Base-by-base conservation (phyloP, 2,329 filamentous ascomycete genomes). In the Fusarium virguliforme region DNA sequence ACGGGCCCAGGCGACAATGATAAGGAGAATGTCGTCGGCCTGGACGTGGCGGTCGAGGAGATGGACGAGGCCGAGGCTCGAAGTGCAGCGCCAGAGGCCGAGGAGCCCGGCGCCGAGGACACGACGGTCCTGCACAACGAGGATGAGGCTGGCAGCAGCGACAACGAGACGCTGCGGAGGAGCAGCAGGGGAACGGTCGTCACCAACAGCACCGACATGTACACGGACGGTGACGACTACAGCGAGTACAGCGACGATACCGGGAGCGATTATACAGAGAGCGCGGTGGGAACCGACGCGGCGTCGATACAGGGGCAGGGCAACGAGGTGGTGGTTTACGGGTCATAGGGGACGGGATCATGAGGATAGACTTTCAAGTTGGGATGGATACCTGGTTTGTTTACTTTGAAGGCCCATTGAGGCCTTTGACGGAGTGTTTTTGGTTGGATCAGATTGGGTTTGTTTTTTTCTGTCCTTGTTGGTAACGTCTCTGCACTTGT, bases 1-100 rank as follows among this genome's bases (percentile, higher is more conserved):
- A 88, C 87, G 76, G 81, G 80, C 2, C 86, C 87, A 57, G 87
- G 85, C 4, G 85, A 87, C 26, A 80, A 89, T 18, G 84, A 88
- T 64, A 91, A 91, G 79, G 90, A 92, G 77, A 91, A 92, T 35
- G 55, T 57, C 70, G 82, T 90, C 38, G 81, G 82, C 6, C 83
- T 92, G 40, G 85, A 85, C n/a, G 90, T 92, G 77, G 87, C 86
- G 53, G 87, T 90, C 43, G 90, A 92, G 66, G 89, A 91, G 71
- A 78, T 79, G 4, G 80, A 81, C 15, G 79, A 83, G 51, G 73
- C 70, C 10, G 78, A 77, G 8, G 68, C 68, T n/a, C 76, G 74
- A 4, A 50, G 70, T 9, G 64, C 56, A 34, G 62, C 60, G 24
- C 62, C 69, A 24, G 74, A 72, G 46, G 53, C 64, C 15, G 22